phyloP scores from a whole-genome alignment of 495 filamentous ascomycete species.

The Lophiostoma macrostomum region DNA sequence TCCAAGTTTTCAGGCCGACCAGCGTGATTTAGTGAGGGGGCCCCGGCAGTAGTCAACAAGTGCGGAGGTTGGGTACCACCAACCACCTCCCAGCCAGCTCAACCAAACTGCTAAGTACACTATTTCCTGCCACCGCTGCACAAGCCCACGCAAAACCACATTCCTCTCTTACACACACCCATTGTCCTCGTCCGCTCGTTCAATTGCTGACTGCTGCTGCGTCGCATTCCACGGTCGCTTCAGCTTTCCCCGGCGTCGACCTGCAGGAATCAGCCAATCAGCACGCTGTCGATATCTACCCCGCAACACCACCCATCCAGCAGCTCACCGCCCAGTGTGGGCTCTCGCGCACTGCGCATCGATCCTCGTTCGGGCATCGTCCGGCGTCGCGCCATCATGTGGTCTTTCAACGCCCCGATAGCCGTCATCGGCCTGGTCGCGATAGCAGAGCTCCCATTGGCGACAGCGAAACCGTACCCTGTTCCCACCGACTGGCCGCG shows the following conservation, averaged over 20 bases:
- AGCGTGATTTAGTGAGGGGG: background rate
- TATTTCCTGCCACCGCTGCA: slow-evolving; percentile 13
- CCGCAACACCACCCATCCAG: slow-evolving; percentile 6
- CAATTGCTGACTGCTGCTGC: slow-evolving; percentile 21
- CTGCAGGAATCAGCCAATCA: slow-evolving; percentile 4
- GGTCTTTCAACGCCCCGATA: slow-evolving; percentile 27
- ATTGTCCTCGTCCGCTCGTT: background rate
- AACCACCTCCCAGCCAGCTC: slow-evolving; percentile 19
- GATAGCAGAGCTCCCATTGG: slow-evolving; percentile 28
- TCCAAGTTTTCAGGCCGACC: too few species aligned
- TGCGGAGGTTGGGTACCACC: slow-evolving; percentile 10
- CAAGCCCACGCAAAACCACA: background rate
- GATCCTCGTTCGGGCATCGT: slow-evolving; percentile 2
- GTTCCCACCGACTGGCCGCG: slow-evolving; percentile 43
- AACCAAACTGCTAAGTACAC: slow-evolving; percentile 16
- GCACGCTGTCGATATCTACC: slow-evolving; percentile 7
- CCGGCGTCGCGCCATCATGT: slow-evolving; percentile 25
- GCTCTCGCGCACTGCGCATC: background rate
- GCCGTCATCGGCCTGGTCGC: slow-evolving; percentile 36
- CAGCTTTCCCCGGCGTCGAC: background rate
- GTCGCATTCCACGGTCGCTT: slow-evolving; percentile 13
- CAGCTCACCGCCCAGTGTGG: background rate
- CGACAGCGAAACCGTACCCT: slow-evolving; percentile 34
- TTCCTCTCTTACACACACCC: slow-evolving; percentile 6
- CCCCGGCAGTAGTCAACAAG: slow-evolving; percentile 10